These are phyloP conservation scores for Inga laurina DNA, from an alignment of 306 rosid genomes.

Conservation along the genomic window DNA sequence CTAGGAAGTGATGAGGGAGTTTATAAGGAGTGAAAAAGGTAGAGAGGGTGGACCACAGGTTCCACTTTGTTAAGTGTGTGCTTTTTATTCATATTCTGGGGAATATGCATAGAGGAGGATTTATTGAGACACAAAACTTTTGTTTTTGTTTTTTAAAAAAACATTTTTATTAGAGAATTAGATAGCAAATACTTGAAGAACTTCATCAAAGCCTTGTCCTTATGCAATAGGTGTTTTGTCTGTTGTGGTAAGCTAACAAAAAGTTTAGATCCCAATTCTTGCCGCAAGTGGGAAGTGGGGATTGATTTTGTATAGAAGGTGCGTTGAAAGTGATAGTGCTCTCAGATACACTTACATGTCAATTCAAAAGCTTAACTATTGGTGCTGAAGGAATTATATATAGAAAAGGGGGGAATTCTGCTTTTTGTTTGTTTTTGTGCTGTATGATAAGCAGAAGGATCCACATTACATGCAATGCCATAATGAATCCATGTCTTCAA, in stretches of 20 bases:
- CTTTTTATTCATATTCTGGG: constrained; percentile 24
- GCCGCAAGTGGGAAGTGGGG: constrained; percentile 30
- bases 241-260: constrained; percentile 31
- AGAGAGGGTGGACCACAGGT: constrained; percentile 61
- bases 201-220: background rate
- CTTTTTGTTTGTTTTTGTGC: constrained; percentile 29
- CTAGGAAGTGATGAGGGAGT: constrained; percentile 39
- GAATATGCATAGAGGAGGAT: constrained; percentile 28
- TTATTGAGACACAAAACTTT: background rate
- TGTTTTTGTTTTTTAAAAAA: background rate
- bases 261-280: constrained; percentile 32
- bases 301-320: constrained; percentile 36
- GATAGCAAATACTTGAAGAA: background rate
- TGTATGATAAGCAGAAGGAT: constrained; percentile 31
- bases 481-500: constrained; percentile 21
- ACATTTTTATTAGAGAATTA: background rate
- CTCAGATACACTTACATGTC: constrained; percentile 27
- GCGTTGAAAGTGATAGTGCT: constrained; percentile 38
- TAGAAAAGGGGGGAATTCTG: constrained; percentile 23
- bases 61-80: constrained; percentile 39
- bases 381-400: constrained; percentile 35
- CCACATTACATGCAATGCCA: constrained; percentile 33
- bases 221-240: constrained; percentile 27
- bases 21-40: constrained; percentile 41
- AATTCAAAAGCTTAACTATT: constrained; percentile 23